Evolutionary conservation across 768 basidiomycete genomes (phyloP), one percentile per base, ranked within the genome.

Genomic region (Lentinus tigrinus): DNA sequence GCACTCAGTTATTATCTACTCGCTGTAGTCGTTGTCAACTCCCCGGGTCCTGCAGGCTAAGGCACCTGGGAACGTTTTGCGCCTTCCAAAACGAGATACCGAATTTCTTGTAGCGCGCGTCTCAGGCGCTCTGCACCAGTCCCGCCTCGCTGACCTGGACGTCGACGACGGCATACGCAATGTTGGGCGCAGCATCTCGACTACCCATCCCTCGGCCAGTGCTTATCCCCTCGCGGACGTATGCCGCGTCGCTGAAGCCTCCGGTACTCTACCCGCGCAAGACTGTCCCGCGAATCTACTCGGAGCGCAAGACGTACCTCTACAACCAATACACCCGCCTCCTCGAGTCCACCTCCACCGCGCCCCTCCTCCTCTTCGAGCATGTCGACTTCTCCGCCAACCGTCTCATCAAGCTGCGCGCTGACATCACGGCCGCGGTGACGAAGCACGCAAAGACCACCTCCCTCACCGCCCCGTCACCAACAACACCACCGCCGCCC

Each of bases 321-420:
- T 92, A 87, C 75, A 81, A 84, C 75, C 86, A 88, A 73, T 94
- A 94, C 78, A 77, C 80, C 56, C 81, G 80, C 65, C 83, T 96
- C 61, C 80, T 96, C 67, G 72, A 82, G 56, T 74, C 78, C 52
- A 82, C 81, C 69, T 65, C 72, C 23, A 71, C 77, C 37, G 77
- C 84, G 0, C 87, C 93, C 31, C 75, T 94, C 69, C 76, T 97
- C 62, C 80, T 96, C 73, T 84, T 96, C 58, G 80, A 85, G 51
- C 92, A 93, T 71, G 78, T 81, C 61, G 87, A 91, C 61, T 89
- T 95, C 68, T 77, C 84, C 27, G 84, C 89, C 2, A 77, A 81
- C 39, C 81, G 87, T 39, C 78, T 93, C 63, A 78, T 83, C 56
- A 80, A 81, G 52, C 79, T 97, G 26, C 82, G 94, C 21, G 75